A percentile compares a stretch with the other conserved stretches of the same genome.
Evolutionary conservation across 1,284 basidiomycete species (phyloP).

Genomic region (Moesziomyces sp.): DNA sequence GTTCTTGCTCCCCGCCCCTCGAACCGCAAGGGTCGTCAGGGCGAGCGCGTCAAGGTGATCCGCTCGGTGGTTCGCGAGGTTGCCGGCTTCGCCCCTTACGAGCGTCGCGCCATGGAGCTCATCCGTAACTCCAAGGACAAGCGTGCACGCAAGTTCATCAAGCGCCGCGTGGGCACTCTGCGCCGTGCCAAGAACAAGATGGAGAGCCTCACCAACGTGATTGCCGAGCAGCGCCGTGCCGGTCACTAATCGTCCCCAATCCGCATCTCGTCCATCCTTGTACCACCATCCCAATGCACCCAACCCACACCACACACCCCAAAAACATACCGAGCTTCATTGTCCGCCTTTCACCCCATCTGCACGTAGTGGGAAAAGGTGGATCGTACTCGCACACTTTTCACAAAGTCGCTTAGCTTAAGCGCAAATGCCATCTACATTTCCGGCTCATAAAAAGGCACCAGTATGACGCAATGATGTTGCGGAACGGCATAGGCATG

Average conservation of each 20-base stretch:
- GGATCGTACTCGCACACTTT: background rate
- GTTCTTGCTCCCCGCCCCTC: conserved; percentile 82
- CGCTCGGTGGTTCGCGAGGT: conserved; percentile 67
- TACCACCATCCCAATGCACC: conserved; percentile 8
- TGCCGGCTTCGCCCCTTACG: conserved; percentile 97
- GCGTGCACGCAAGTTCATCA: conserved; percentile 68
- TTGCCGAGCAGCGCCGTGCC: conserved; percentile 66
- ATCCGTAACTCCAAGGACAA: conserved; percentile 94
- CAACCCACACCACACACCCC: background rate
- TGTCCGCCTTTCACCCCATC: too few relatives aligned
- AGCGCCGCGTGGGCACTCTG: conserved; percentile 65
- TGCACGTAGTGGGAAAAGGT: too few relatives aligned
- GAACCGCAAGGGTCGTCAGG: conserved; percentile 87
- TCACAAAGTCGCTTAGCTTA: too few relatives aligned
- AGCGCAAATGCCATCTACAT: background rate
- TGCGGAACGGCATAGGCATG: too few relatives aligned
- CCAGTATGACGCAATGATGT: too few relatives aligned
- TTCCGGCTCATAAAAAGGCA: too few relatives aligned
- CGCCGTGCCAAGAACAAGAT: conserved; percentile 67
- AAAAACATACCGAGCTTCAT: background rate
- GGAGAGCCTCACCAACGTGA: conserved; percentile 64
- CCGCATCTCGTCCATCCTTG: conserved; percentile 3
- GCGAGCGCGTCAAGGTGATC: conserved; percentile 71
- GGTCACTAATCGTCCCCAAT: conserved; percentile 56
- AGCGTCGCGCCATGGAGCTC: conserved; percentile 98